A percentile compares a stretch with the other conserved stretches of the same genome.
phyloP scores from a whole-genome alignment of 306 rosid genomes.

The Rosa rugosa region DNA sequence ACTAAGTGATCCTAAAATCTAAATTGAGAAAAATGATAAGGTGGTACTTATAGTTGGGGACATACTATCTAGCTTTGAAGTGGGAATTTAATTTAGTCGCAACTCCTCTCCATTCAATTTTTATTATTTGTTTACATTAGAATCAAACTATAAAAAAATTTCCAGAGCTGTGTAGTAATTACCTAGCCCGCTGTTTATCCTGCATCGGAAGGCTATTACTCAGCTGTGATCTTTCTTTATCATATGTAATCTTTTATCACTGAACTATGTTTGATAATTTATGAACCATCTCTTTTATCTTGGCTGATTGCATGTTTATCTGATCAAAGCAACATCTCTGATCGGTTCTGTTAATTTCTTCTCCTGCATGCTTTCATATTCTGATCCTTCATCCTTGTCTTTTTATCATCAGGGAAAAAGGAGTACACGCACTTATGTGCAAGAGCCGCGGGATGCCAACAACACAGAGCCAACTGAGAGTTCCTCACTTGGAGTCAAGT shows the following conservation, averaged over 20 bases:
- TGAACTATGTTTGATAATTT: not conserved
- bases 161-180: not conserved
- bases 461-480: constrained; percentile 35
- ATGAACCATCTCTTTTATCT: not conserved
- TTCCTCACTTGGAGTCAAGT: constrained; percentile 36
- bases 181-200: not conserved
- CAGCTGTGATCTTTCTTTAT: not conserved
- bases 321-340: too few species aligned
- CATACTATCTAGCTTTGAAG: too few species aligned
- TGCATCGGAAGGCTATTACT: not conserved
- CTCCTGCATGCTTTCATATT: too few species aligned
- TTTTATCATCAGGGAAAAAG: constrained; percentile 52
- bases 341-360: too few species aligned
- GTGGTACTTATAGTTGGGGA: too few species aligned
- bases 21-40: too few species aligned
- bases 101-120: too few species aligned
- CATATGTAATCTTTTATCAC: not conserved
- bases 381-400: constrained; percentile 19
- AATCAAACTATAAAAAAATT: too few species aligned
- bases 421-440: constrained; percentile 58
- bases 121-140: too few species aligned
- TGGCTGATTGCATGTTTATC: too few species aligned
- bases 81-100: too few species aligned
- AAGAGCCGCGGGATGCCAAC: constrained; percentile 49
- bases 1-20: too few species aligned